Percentiles rank a stretch among this genome's conserved stretches.
phyloP scores from a whole-genome alignment of 2,329 filamentous ascomycete species.

The Claviceps purpurea region DNA sequence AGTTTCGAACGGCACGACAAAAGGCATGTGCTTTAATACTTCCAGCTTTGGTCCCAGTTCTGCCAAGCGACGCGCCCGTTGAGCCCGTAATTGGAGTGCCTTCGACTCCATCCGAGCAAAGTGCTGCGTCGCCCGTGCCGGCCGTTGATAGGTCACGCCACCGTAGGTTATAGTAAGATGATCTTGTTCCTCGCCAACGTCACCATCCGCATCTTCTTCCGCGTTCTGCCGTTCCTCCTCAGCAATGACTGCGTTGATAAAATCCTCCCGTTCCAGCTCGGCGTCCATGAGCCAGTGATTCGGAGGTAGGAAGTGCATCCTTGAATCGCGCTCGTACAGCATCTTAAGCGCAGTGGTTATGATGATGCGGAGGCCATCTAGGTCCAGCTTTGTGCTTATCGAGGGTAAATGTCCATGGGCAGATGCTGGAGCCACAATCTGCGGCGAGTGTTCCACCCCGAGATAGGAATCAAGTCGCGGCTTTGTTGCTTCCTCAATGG shows the following conservation, averaged over 20 bases:
- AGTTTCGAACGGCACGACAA: constrained; percentile 86
- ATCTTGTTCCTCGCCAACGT: constrained; percentile 12
- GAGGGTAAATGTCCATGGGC: background rate
- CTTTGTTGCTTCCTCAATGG: constrained; percentile 10
- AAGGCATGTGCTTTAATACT: constrained; percentile 90
- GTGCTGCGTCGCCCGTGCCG: too few species aligned
- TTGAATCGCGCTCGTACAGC: constrained; percentile 85
- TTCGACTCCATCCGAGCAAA: constrained; percentile 38
- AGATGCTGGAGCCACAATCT: background rate
- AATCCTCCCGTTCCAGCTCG: constrained; percentile 77
- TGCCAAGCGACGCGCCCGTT: constrained; percentile 59
- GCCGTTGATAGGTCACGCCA: too few species aligned
- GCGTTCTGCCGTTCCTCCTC: constrained; percentile 70
- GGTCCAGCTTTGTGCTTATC: constrained; percentile 36
- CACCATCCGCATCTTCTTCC: constrained; percentile 26
- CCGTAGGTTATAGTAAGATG: too few species aligned
- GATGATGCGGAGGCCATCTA: constrained; percentile 66
- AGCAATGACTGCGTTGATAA: constrained; percentile 71
- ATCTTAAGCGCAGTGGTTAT: constrained; percentile 72
- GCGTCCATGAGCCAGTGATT: constrained; percentile 89
- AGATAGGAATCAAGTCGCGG: constrained; percentile 19
- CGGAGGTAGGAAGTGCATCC: constrained; percentile 68
- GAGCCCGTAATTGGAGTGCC: constrained; percentile 50
- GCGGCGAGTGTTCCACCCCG: constrained; percentile 3
- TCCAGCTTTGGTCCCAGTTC: constrained; percentile 76